These are phyloP conservation scores for Peronospora farinosa DNA, from an alignment of 352 stramenopile species.

Conservation along the genomic window DNA sequence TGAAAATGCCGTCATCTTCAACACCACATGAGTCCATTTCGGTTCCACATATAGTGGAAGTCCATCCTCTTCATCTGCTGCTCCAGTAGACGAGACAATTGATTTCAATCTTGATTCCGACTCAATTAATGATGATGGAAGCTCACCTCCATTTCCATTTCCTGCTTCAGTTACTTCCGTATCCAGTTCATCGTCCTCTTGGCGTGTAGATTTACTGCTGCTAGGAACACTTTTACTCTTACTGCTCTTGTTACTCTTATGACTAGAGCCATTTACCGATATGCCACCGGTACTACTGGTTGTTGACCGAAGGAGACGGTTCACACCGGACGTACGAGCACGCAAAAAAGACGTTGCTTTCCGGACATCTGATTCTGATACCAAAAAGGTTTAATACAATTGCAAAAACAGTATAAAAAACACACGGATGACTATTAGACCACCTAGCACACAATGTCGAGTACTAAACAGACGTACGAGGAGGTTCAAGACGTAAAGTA, in stretches of 20 bases:
- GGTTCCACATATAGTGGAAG: slow-evolving; percentile 30
- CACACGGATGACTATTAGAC: neutral
- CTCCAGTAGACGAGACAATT: slow-evolving; percentile 8
- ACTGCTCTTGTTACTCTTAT: slow-evolving; percentile 12
- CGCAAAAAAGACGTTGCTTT: slow-evolving; percentile 52
- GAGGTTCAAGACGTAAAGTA: slow-evolving; percentile 49
- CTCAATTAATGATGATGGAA: slow-evolving; percentile 14
- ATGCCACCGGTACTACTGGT: slow-evolving; percentile 28
- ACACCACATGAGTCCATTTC: slow-evolving; percentile 61
- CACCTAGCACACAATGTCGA: too few species aligned
- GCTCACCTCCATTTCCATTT: slow-evolving; percentile 12
- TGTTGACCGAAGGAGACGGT: slow-evolving; percentile 45
- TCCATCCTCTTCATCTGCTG: slow-evolving; percentile 30
- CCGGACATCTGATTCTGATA: slow-evolving; percentile 40
- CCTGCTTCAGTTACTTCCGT: slow-evolving; percentile 6
- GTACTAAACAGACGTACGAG: slow-evolving; percentile 31
- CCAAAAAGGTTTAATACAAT: too few species aligned
- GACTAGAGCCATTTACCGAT: slow-evolving; percentile 4
- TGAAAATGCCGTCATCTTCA: slow-evolving; percentile 81
- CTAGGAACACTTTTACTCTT: slow-evolving; percentile 24
- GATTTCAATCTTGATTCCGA: slow-evolving; percentile 1
- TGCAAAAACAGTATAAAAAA: too few species aligned
- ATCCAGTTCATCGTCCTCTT: slow-evolving; percentile 11
- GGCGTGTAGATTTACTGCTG: slow-evolving; percentile 12
- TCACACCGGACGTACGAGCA: slow-evolving; percentile 54